Conservation (phyloP, 1,139 yeast species). For the Nakaseomyces kungkrabaensis region DNA sequence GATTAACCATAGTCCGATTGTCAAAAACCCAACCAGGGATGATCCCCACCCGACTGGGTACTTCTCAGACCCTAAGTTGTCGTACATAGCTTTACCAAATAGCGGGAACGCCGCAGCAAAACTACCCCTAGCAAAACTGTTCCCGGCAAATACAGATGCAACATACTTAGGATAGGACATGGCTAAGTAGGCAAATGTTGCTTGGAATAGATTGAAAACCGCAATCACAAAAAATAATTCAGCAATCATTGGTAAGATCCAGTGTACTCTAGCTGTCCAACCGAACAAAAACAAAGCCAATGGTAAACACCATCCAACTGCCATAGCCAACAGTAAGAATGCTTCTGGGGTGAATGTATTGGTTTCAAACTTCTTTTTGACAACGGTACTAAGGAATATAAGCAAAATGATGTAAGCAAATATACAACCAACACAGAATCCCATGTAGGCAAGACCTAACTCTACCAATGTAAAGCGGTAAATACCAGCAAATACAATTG, state of each 20-base stretch:
- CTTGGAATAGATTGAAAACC: conserved; percentile 36
- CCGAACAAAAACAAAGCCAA: conserved; percentile 20
- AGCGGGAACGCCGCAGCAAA: conserved; percentile 48
- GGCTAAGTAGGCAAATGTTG: conserved; percentile 26
- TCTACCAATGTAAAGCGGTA: conserved; percentile 35
- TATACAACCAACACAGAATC: conserved; percentile 19
- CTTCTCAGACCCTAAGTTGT: conserved; percentile 35
- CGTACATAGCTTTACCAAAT: conserved; percentile 45
- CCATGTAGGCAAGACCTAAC: conserved; percentile 16
- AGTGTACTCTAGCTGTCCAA: conserved; percentile 41
- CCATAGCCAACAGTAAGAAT: conserved; percentile 12
- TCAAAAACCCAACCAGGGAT: conserved; percentile 39
- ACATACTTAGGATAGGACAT: conserved; percentile 34
- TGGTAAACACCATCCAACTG: conserved; percentile 13
- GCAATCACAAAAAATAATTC: conserved; percentile 34
- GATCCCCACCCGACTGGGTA: conserved; percentile 53
- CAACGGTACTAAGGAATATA: conserved; percentile 9
- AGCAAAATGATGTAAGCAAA: conserved; percentile 11
- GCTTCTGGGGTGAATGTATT: conserved; percentile 16
- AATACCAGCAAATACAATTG: conserved; percentile 40
- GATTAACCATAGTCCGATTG: conserved; percentile 36
- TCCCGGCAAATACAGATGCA: conserved; percentile 54
- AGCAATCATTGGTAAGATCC: conserved; percentile 40
- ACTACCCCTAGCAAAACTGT: conserved; percentile 40
- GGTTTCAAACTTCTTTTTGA: conserved; percentile 9